phyloP scores from a whole-genome alignment of 768 basidiomycete genomes.

The Trametes cinnabarina region DNA sequence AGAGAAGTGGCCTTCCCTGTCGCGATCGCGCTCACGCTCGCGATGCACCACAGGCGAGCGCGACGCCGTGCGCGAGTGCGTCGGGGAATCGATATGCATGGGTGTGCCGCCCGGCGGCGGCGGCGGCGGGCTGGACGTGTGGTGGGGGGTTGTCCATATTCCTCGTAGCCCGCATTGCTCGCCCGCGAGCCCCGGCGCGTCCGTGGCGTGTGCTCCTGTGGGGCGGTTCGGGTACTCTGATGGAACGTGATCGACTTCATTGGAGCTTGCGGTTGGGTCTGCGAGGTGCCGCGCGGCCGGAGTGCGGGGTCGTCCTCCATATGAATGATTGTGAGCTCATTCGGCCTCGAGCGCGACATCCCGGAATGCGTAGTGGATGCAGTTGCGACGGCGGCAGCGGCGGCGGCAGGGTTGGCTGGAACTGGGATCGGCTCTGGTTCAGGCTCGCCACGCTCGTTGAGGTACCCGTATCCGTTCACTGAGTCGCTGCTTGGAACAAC shows the following conservation, averaged over 20 bases:
- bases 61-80: slow-evolving; percentile 23
- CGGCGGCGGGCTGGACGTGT: too few species aligned
- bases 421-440: slow-evolving; percentile 2
- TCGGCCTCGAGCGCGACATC: slow-evolving; percentile 1
- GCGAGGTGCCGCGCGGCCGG: slow-evolving; percentile 13
- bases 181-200: slow-evolving; percentile 21
- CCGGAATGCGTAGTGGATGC: neutral
- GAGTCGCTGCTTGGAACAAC: neutral
- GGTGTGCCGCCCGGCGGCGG: slow-evolving; percentile 7
- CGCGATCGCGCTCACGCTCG: slow-evolving; percentile 20
- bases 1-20: slow-evolving; percentile 25
- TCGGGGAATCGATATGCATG: slow-evolving; percentile 14
- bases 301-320: slow-evolving; percentile 23
- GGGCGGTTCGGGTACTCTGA: slow-evolving; percentile 24
- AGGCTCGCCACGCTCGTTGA: slow-evolving; percentile 13
- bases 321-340: slow-evolving; percentile 31
- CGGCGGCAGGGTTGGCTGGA: neutral
- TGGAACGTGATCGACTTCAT: slow-evolving; percentile 29
- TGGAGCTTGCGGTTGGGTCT: slow-evolving; percentile 5
- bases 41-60: slow-evolving; percentile 30
- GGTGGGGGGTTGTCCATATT: slow-evolving; percentile 10
- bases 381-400: neutral
- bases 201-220: slow-evolving; percentile 10
- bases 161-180: slow-evolving; percentile 22
- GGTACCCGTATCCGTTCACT: slow-evolving; percentile 13